phyloP scores from a whole-genome alignment of 2,329 filamentous ascomycete genomes.

The Fusarium sacchari region DNA sequence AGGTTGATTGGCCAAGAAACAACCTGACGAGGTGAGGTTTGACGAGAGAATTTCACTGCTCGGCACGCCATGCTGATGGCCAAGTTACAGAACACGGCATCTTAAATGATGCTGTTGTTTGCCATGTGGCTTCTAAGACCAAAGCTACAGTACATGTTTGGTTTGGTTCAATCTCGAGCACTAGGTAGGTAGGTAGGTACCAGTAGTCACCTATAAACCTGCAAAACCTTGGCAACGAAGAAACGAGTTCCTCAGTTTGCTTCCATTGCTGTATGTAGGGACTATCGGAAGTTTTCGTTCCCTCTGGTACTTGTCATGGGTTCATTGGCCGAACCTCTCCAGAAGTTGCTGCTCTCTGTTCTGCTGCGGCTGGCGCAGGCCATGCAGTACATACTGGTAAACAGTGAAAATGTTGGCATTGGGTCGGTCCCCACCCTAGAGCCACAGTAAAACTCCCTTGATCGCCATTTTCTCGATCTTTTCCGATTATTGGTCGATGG shows the following conservation, averaged over 20 bases:
- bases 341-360: not conserved
- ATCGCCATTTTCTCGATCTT: constrained; percentile 45
- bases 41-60: not conserved
- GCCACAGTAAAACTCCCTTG: constrained; percentile 23
- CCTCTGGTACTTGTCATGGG: not conserved
- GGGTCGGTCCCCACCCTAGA: not conserved
- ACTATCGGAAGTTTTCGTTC: not conserved
- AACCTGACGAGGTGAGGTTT: not conserved
- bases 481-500: constrained; percentile 50
- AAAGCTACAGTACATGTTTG: not conserved
- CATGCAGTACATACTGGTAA: too few relatives aligned
- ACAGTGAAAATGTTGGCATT: constrained; percentile 19
- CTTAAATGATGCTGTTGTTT: not conserved
- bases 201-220: not conserved
- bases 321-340: not conserved
- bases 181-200: too few relatives aligned
- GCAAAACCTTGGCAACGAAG: not conserved
- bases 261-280: not conserved
- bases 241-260: not conserved
- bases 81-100: not conserved
- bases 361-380: constrained; percentile 14
- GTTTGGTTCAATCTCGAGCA: not conserved
- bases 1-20: constrained; percentile 9
- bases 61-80: constrained; percentile 17
- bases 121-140: not conserved